These are phyloP conservation scores for Kregervanrija fluxuum DNA, from an alignment of 805 yeast genomes.

Conservation along the genomic window DNA sequence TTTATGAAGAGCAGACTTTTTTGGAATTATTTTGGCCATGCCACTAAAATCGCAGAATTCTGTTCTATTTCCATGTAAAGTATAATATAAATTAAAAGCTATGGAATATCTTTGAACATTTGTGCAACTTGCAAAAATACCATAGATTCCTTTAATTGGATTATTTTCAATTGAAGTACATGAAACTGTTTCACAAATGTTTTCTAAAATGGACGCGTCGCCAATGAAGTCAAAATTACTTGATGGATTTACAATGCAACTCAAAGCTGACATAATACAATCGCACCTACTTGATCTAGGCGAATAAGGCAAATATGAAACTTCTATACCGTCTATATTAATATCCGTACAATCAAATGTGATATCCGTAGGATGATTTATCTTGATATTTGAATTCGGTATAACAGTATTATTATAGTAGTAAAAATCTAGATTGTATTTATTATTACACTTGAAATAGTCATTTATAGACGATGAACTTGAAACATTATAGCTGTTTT, in stretches of 20 bases:
- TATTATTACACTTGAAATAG: slow-evolving; percentile 13
- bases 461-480: neutral
- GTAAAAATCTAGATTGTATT: slow-evolving; percentile 12
- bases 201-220: slow-evolving; percentile 10
- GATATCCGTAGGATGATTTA: neutral
- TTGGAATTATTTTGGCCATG: slow-evolving; percentile 10
- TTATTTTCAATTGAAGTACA: slow-evolving; percentile 34
- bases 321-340: slow-evolving; percentile 10
- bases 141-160: slow-evolving; percentile 33
- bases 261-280: slow-evolving; percentile 33
- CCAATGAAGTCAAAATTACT: slow-evolving; percentile 10
- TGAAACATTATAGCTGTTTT: neutral
- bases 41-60: slow-evolving; percentile 14
- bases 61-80: slow-evolving; percentile 13
- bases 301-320: slow-evolving; percentile 28
- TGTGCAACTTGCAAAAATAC: slow-evolving; percentile 34
- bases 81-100: slow-evolving; percentile 32
- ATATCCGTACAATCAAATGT: slow-evolving; percentile 5
- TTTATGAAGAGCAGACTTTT: slow-evolving; percentile 10
- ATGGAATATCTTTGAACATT: slow-evolving; percentile 32
- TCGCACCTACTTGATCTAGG: slow-evolving; percentile 39
- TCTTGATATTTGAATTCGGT: slow-evolving; percentile 1
- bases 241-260: slow-evolving; percentile 29
- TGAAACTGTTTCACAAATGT: slow-evolving; percentile 30
- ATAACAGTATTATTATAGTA: slow-evolving; percentile 2